These are phyloP conservation scores for Globisporangium spinosum DNA, from an alignment of 352 stramenopile genomes.

Conservation along the genomic window DNA sequence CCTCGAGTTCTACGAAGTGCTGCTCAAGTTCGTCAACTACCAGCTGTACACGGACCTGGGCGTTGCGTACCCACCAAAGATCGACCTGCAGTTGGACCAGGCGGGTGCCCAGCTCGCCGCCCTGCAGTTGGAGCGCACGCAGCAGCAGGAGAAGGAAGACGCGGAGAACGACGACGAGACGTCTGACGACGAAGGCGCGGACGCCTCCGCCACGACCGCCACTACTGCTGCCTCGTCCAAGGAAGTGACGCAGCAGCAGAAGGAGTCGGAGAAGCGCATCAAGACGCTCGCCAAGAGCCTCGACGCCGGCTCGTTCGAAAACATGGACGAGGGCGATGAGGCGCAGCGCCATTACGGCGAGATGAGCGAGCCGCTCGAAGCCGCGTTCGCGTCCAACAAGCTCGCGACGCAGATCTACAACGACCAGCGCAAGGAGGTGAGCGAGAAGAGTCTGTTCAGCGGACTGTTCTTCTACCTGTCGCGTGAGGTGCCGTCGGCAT, in stretches of 20 bases:
- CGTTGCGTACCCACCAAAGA: conserved; percentile 93
- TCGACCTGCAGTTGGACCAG: conserved; percentile 80
- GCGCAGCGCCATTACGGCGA: conserved; percentile 68
- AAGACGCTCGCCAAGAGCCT: conserved; percentile 56
- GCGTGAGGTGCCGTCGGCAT: conserved; percentile 93
- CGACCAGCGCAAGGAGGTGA: conserved; percentile 78
- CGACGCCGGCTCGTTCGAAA: conserved; percentile 35
- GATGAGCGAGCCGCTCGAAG: conserved; percentile 90
- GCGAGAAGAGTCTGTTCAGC: conserved; percentile 75
- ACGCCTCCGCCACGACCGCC: background rate
- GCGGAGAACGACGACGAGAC: conserved; percentile 28
- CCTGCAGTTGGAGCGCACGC: conserved; percentile 59
- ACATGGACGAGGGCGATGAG: conserved; percentile 77
- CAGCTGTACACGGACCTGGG: conserved; percentile 96
- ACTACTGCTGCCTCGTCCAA: conserved; percentile 8
- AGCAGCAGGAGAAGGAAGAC: conserved; percentile 29
- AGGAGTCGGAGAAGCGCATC: conserved; percentile 86
- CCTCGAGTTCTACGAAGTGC: conserved; percentile 99
- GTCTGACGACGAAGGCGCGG: conserved; percentile 22
- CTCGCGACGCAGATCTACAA: conserved; percentile 75
- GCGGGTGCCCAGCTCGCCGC: conserved; percentile 67
- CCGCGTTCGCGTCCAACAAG: conserved; percentile 78
- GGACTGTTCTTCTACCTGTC: conserved; percentile 90
- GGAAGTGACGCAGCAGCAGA: conserved; percentile 61
- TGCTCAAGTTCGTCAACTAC: conserved; percentile 98